These are phyloP conservation scores for Sarocladium strictum DNA, from an alignment of 2,329 filamentous ascomycete genomes.

Conservation along the genomic window DNA sequence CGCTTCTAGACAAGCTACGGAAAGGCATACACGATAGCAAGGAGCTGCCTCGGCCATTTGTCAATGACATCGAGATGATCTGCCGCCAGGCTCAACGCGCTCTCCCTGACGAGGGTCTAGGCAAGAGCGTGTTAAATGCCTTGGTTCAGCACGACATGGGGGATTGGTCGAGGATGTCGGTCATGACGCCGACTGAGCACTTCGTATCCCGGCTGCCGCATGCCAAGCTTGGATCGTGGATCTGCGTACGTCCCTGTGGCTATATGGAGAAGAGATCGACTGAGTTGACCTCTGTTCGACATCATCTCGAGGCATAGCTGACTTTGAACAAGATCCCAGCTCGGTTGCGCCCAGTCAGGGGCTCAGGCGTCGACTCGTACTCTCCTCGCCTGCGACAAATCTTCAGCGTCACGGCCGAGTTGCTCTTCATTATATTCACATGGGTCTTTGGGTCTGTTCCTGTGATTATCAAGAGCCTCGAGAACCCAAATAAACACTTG, in stretches of 20 bases:
- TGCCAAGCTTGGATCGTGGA: not conserved
- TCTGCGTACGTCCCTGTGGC: not conserved
- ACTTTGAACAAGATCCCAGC: not conserved
- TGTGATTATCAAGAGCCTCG: not conserved
- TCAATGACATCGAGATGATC: not conserved
- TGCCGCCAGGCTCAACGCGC: not conserved
- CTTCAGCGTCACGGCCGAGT: not conserved
- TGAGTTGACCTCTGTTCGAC: not conserved
- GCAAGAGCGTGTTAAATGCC: not conserved
- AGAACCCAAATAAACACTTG: slow-evolving; percentile 1
- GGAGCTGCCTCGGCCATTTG: not conserved
- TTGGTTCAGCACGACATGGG: not conserved
- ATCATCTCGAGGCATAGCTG: not conserved
- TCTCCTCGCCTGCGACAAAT: not conserved
- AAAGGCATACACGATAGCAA: not conserved
- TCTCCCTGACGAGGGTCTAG: not conserved
- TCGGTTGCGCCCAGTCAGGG: not conserved
- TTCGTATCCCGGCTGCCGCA: not conserved
- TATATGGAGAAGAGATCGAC: too few relatives aligned
- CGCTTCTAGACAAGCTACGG: not conserved
- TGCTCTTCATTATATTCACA: not conserved
- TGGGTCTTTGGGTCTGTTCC: slow-evolving; percentile 3
- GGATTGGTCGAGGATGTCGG: not conserved
- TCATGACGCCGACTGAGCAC: slow-evolving; percentile 1
- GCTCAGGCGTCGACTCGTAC: not conserved